Conservation (phyloP, 495 filamentous ascomycete species). For the Baudoinia panamericana region DNA sequence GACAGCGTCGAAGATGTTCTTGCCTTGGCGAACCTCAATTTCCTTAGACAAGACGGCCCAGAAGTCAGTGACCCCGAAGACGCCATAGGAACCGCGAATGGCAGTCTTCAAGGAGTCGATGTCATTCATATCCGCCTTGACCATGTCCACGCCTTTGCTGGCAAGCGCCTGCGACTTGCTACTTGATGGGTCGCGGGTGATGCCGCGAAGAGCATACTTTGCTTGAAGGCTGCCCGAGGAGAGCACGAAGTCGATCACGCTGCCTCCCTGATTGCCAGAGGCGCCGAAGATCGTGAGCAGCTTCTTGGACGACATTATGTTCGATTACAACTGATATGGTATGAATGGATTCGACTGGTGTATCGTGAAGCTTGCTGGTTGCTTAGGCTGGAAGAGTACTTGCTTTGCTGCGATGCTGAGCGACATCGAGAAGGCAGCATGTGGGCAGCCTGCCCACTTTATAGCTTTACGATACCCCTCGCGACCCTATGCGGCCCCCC, state of each 20-base stretch:
- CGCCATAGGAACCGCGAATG: conserved; percentile 39
- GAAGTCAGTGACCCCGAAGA: conserved; percentile 50
- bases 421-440: too few species aligned
- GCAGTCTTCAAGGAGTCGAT: conserved; percentile 36
- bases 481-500: too few species aligned
- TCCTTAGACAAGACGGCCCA: conserved; percentile 28
- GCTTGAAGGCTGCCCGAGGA: conserved; percentile 5
- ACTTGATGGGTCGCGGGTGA: conserved; percentile 34
- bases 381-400: too few species aligned
- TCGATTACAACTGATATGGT: too few species aligned
- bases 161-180: conserved; percentile 32
- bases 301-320: not conserved
- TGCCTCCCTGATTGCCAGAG: conserved; percentile 8
- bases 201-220: conserved; percentile 4
- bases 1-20: conserved; percentile 42
- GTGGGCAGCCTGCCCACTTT: too few species aligned
- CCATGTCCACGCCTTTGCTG: conserved; percentile 31
- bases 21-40: conserved; percentile 43
- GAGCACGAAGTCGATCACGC: conserved; percentile 5
- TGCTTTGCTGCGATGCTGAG: too few species aligned
- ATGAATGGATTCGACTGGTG: too few species aligned
- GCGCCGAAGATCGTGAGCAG: conserved; percentile 3
- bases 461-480: too few species aligned
- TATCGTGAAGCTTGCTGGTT: too few species aligned
- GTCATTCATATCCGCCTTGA: conserved; percentile 38